A percentile compares a stretch with the other conserved stretches of the same genome.
Conservation (phyloP, 208 protist species). For the Leishmania martiniquensis region DNA sequence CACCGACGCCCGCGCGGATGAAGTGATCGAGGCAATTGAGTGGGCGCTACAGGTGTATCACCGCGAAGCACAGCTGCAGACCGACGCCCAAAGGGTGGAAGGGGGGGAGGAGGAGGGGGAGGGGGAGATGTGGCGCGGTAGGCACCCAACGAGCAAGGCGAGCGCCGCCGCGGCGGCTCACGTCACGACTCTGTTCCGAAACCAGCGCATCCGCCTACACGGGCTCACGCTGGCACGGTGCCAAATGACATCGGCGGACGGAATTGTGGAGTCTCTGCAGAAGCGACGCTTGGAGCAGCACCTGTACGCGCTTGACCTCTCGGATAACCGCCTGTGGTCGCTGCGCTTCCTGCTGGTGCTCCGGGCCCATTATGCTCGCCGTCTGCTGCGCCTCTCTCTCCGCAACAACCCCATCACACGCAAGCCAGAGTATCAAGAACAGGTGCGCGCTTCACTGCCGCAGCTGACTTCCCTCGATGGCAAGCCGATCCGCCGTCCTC, state of each 20-base stretch:
- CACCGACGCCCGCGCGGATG: slow-evolving; percentile 45
- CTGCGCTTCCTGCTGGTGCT: slow-evolving; percentile 82
- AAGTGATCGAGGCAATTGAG: slow-evolving; percentile 69
- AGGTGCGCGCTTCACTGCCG: slow-evolving; percentile 79
- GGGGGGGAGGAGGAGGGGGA: not conserved
- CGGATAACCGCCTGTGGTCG: slow-evolving; percentile 74
- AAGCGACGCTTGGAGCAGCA: slow-evolving; percentile 49
- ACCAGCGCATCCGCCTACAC: slow-evolving; percentile 41
- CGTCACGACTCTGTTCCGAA: slow-evolving; percentile 24
- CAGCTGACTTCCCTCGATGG: slow-evolving; percentile 80
- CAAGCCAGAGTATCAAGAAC: slow-evolving; percentile 89
- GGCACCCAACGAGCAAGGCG: not conserved
- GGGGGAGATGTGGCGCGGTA: not conserved
- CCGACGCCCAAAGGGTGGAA: not conserved
- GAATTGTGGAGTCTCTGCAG: slow-evolving; percentile 60
- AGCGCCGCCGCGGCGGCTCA: not conserved
- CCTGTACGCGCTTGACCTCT: slow-evolving; percentile 81
- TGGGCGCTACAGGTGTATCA: slow-evolving; percentile 52
- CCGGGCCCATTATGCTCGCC: slow-evolving; percentile 66
- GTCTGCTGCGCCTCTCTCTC: slow-evolving; percentile 77
- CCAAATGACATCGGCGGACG: slow-evolving; percentile 63
- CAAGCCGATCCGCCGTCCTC: slow-evolving; percentile 72
- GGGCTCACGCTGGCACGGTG: slow-evolving; percentile 55
- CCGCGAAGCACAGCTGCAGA: slow-evolving; percentile 22
- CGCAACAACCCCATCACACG: slow-evolving; percentile 79